Percentiles rank a stretch among this genome's conserved stretches.
These are phyloP conservation scores for Plenodomus biglobosus DNA, from an alignment of 2,329 filamentous ascomycete genomes.

Conservation along the genomic window DNA sequence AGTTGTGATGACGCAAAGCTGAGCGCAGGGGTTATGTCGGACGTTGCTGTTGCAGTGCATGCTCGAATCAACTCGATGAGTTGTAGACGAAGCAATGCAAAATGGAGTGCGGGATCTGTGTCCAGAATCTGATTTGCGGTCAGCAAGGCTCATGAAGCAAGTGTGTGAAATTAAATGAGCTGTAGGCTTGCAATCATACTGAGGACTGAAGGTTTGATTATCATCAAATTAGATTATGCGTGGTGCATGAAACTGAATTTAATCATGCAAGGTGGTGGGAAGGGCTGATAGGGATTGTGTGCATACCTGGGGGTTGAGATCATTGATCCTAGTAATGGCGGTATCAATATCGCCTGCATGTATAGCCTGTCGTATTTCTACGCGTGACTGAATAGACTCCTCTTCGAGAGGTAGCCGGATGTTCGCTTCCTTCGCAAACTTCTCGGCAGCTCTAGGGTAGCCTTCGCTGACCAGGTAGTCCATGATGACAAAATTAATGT, in stretches of 20 bases:
- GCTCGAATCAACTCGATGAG: slow-evolving; percentile 88
- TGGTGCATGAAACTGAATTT: slow-evolving; percentile 99
- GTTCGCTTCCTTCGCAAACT: slow-evolving; percentile 93
- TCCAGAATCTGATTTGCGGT: slow-evolving; percentile 73
- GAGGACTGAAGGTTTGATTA: slow-evolving; percentile 78
- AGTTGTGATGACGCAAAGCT: slow-evolving; percentile 86
- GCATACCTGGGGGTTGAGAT: slow-evolving; percentile 86
- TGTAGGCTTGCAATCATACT: slow-evolving; percentile 64
- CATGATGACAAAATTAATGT: slow-evolving; percentile 93
- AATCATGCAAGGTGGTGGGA: slow-evolving; percentile 72
- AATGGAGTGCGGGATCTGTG: slow-evolving; percentile 78
- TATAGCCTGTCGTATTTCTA: slow-evolving; percentile 82
- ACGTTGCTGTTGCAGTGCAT: slow-evolving; percentile 65
- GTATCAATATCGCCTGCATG: slow-evolving; percentile 81
- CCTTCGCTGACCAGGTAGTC: slow-evolving; percentile 97
- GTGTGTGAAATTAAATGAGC: slow-evolving; percentile 6
- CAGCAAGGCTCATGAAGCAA: slow-evolving; percentile 20
- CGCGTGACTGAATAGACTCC: slow-evolving; percentile 72
- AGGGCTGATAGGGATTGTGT: background rate
- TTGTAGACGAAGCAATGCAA: slow-evolving; percentile 84
- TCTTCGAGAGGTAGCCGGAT: slow-evolving; percentile 72
- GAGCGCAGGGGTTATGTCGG: slow-evolving; percentile 77
- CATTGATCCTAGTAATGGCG: slow-evolving; percentile 85
- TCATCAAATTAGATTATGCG: slow-evolving; percentile 96
- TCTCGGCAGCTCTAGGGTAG: slow-evolving; percentile 87